Conservation (phyloP, 1,284 basidiomycete genomes). For the Takashimella koratensis region DNA sequence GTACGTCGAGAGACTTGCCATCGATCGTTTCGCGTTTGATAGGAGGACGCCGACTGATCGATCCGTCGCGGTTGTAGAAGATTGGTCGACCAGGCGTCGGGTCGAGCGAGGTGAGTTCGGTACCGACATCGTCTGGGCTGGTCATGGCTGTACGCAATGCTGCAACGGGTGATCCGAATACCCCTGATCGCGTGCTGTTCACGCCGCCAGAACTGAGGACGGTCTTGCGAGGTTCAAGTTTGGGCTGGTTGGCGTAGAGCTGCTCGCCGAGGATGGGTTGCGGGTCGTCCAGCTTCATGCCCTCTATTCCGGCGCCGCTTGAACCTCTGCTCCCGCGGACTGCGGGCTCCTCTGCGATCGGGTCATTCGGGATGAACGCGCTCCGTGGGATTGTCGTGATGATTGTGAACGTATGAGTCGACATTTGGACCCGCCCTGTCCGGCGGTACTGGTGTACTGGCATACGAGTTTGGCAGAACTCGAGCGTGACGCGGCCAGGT, state of each 20-base stretch:
- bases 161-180: neutral
- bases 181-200: neutral
- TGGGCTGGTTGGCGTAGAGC: neutral
- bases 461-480: slow-evolving; percentile 32
- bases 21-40: no score
- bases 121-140: neutral
- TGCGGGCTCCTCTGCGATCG: neutral
- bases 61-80: slow-evolving; percentile 28
- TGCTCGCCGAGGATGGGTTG: neutral
- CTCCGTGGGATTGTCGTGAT: slow-evolving; percentile 33
- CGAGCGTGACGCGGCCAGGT: slow-evolving; percentile 19
- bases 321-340: neutral
- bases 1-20: slow-evolving; percentile 15
- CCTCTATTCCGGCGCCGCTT: neutral
- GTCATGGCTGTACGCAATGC: neutral
- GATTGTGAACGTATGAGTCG: slow-evolving; percentile 28
- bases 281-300: neutral
- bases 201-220: neutral
- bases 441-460: slow-evolving; percentile 19
- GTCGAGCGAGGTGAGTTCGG: neutral
- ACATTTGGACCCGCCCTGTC: slow-evolving; percentile 4
- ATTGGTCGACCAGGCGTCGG: slow-evolving; percentile 11
- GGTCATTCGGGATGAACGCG: slow-evolving; percentile 6
- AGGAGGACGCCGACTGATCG: slow-evolving; percentile 10
- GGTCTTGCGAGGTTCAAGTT: neutral